Base-by-base conservation (phyloP, 495 filamentous ascomycete genomes). In the Astrothelium subdiscretum region DNA sequence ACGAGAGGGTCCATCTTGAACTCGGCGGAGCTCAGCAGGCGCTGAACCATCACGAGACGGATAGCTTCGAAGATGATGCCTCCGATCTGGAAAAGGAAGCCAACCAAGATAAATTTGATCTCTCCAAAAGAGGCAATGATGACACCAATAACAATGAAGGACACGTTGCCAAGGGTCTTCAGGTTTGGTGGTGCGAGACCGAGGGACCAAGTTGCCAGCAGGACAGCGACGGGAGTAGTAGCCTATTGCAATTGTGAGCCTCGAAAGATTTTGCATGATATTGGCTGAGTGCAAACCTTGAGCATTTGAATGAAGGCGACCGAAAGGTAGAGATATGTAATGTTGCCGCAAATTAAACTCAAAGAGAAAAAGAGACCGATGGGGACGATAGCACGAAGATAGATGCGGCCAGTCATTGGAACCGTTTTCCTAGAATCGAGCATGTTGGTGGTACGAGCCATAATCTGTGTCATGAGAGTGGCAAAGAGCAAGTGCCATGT, bases 281-380 rank as follows among this genome's bases (percentile, higher is more conserved):
- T 26, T 26, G 12, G 59, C 22, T 5, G 20, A 29, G 60, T 61
- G 74, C 80, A 59, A 62, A 87, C 86, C 89, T 96, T 96, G 69
- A 97, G 83, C 91, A 97, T 97, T 79, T 97, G 91, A 73, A 97
- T 97, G 75, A 97, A 97, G 51, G 91, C 84, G 64, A 96, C 91
- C 69, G 87, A 89, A 64, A 97, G 83, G 76, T 94, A 95, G 58
- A 97, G 79, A 71, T 96, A 97, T 61, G 92, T 89, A 71, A 92
- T 80, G 77, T 97, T 96, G 63, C 91, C 88, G 76, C 89, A 96
- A 70, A 97, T 96, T 82, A 97, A 82, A 74, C 87, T 91, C 78
- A 95, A 78, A 76, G 86, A 90, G 82, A 95, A 97, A 80, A 92
- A 92, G 62, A 95, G 71, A 64, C 91, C 91, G 71, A 97, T 96